Evolutionary conservation across 1,139 yeast species (phyloP), one percentile per base, ranked within the genome.

Genomic region (Geotrichum restrictum): DNA sequence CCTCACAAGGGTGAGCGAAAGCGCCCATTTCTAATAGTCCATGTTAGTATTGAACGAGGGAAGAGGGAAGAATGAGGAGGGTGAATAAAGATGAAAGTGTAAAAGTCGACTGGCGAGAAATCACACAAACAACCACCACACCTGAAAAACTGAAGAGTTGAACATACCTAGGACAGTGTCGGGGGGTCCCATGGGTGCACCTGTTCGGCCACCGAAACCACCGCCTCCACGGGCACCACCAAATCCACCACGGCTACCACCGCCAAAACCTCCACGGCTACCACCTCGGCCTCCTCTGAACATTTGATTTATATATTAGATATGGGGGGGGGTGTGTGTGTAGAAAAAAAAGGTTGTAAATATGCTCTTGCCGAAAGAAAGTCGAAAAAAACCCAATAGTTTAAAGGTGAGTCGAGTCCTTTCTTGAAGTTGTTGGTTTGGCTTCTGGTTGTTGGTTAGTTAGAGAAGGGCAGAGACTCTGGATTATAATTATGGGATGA

Each of bases 1-100:
- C 97, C 73, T 94, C 99, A 71, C 96, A 91, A 13, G 95, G 79
- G 70, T 91, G 96, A 71, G 88, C 65, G 69, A 89, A 94, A 21
- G 86, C 69, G 56, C 99, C 99, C 95, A 94, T 87, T 73, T 93
- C 98, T 64, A 87, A 16, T 67, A 31, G 8, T 16, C n/a, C 7
- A 10, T n/a, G 27, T 19, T 16, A 39, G 39, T 21, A 27, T 16
- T 24, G 8, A 24, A 24, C n/a, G n/a, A n/a, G n/a, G n/a, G n/a
- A 16, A 32, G 32, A n/a, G 33, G n/a, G n/a, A n/a, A n/a, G n/a
- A n/a, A n/a, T n/a, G n/a, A n/a, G n/a, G n/a, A n/a, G n/a, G n/a
- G n/a, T n/a, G n/a, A n/a, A n/a, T n/a, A n/a, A n/a, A n/a, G n/a
- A n/a, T n/a, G n/a, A n/a, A n/a, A n/a, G n/a, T n/a, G n/a, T n/a